Base-by-base conservation (phyloP, 768 basidiomycete genomes). In the Cantharellus cinnabarinus region DNA sequence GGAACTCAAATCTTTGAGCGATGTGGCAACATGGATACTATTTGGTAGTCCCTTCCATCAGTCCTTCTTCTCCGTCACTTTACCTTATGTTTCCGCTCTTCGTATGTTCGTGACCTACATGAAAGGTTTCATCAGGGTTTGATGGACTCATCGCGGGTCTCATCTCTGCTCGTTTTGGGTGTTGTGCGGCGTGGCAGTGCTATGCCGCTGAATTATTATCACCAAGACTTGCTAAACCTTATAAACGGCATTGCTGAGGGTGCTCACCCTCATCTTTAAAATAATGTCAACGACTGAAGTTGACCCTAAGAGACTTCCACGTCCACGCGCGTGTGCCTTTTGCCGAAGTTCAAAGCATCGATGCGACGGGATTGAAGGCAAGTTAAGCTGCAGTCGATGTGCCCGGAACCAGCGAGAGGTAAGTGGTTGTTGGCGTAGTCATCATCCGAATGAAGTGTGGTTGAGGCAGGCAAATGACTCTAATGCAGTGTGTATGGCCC, bases 261-360 rank as follows among this genome's bases (percentile, higher is more conserved):
- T 29, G 44, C 44, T 48, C 44, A 10, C 29, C 44, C 44, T 48
- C 44, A 10, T 48, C 10, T 48, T 10, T 10, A 10, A 10, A 48
- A 29, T 10, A 29, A 48, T 48, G 44, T 10, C 44, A 48, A 48
- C 20, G 20, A 29, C 20, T 29, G 20, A 29, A 29, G 20, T 29
- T 29, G 20, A 29, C 20, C 20, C 20, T 29, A 29, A 29, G 20
- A 29, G 20, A 29, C 20, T 29, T 29, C 52, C 52, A 10, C 52
- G 52, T 37, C 35, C 52, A 37, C 39, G 38, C 39, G 56, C 56
- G 14, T 57, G 56, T 41, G 14, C 35, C 38, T 57, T 37, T 35
- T 57, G 56, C 41, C 35, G 56, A 7, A 10, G 15, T 10, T 57
- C 56, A 38, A 57, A 57, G 56, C 56, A 57, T 57, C 35, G 56